Conservation (phyloP, 225 moss, liverwort and hornwort species). For the Climacium dendroides region DNA sequence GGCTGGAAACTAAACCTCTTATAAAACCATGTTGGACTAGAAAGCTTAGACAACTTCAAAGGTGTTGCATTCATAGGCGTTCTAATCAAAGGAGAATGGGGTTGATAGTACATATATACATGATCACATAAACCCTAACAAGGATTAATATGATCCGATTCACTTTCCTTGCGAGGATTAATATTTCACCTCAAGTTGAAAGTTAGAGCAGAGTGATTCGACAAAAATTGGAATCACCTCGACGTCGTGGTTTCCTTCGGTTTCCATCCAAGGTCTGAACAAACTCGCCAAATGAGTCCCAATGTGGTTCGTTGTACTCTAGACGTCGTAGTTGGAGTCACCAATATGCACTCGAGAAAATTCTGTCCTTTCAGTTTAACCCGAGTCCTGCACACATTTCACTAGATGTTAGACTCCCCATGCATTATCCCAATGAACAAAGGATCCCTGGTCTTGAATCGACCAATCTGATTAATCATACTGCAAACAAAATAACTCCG, state of each 20-base stretch:
- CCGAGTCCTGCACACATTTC: not conserved
- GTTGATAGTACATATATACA: not conserved
- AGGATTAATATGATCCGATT: not conserved
- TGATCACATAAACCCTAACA: not conserved
- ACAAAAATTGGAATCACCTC: not conserved
- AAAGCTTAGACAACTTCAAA: not conserved
- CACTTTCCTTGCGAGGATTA: not conserved
- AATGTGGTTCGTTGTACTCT: not conserved
- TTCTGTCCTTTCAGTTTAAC: not conserved
- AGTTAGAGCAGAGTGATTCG: not conserved
- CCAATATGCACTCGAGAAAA: not conserved
- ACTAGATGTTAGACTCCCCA: not conserved
- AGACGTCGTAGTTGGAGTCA: not conserved
- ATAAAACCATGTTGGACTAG: not conserved
- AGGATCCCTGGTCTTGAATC: not conserved
- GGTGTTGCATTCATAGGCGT: not conserved
- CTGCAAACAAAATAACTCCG: not conserved
- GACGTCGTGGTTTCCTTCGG: not conserved
- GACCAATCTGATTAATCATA: not conserved
- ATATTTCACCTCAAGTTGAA: not conserved
- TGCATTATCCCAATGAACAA: not conserved
- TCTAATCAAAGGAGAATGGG: not conserved
- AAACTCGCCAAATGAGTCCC: not conserved
- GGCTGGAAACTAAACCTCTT: not conserved
- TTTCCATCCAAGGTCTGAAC: not conserved